Base-by-base conservation (phyloP, 352 stramenopile genomes). In the Globisporangium sylvaticum region DNA sequence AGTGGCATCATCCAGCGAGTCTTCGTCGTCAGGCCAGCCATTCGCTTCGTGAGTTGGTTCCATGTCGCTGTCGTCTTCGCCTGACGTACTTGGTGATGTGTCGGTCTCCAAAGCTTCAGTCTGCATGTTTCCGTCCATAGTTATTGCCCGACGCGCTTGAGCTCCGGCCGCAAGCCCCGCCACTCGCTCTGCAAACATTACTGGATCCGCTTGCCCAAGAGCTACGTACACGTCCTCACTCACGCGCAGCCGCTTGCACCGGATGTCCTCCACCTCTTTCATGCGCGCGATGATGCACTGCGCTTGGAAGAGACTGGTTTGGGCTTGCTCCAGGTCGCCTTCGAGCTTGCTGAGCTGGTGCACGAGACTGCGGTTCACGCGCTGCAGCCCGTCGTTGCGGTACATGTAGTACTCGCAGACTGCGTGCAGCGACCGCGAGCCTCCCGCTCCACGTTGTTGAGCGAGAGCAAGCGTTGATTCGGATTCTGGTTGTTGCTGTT, bases 331-430 rank as follows among this genome's bases (percentile, higher is more conserved):
- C 9, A 73, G n/a, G 5, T 54, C 54, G 20, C 52, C 24, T 34
- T 70, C 50, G 29, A 73, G 63, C 48, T 46, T 18, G 12, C 66
- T 42, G 46, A 73, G 57, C 20, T 73, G 67, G 32, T 50, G 34
- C 39, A 67, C 59, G 24, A 71, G 58, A 14, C 39, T 66, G n/a
- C 42, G 42, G 32, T 71, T 67, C 58, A 62, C 37, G 32, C 31
- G 65, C 25, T 46, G 46, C 3, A 70, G 57, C 0, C 46, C 57
- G 37, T 70, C 57, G 39, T 62, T 70, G 20, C 48, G 57, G 48
- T 65, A 65, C 32, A 70, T 22, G 22, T 65, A 42, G n/a, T 32
- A 56, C 24, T 67, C 59, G 37, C 53, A 67, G 14, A 67, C 48
- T 0, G 10, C 39, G 2, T 67, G 62, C 18, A 54, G 53, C 22